Percentiles rank a stretch among this genome's conserved stretches.
phyloP scores from a whole-genome alignment of 148 eudicot genomes.

The Selenicereus undatus region DNA sequence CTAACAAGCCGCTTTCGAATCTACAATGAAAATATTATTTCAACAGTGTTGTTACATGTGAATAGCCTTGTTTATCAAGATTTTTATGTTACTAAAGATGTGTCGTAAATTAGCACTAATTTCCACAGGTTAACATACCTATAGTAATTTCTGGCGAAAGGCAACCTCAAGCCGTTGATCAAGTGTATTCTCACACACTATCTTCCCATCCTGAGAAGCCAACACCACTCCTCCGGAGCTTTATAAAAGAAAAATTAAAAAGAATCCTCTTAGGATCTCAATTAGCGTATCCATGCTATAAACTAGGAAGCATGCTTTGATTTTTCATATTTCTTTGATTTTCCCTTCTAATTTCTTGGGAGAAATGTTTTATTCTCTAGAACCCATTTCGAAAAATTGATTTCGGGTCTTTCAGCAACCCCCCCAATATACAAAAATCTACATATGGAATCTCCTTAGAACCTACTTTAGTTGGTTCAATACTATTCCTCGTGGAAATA shows the following conservation, averaged over 20 bases:
- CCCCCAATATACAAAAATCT: background rate
- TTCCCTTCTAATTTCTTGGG: no score
- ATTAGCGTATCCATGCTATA: background rate
- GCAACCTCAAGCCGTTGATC: constrained; percentile 67
- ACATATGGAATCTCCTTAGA: background rate
- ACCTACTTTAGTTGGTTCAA: no score
- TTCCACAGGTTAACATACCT: constrained; percentile 31
- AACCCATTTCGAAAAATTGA: no score
- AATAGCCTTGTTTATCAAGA: no score
- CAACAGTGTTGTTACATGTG: background rate
- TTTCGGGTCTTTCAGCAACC: no score
- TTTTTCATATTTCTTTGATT: no score
- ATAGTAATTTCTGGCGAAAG: constrained; percentile 65
- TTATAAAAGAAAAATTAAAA: background rate
- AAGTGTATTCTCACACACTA: constrained; percentile 70
- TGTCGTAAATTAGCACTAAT: no score
- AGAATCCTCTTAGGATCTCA: background rate
- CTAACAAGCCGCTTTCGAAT: background rate
- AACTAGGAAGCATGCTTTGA: no score
- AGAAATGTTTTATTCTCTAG: no score
- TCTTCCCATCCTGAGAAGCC: constrained; percentile 77
- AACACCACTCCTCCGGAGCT: constrained; percentile 75
- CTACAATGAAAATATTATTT: background rate
- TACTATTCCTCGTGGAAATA: no score
- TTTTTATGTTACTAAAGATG: no score